Evolutionary conservation across 139 green algal species (phyloP).

Genomic region (Haematococcus lacustris): DNA sequence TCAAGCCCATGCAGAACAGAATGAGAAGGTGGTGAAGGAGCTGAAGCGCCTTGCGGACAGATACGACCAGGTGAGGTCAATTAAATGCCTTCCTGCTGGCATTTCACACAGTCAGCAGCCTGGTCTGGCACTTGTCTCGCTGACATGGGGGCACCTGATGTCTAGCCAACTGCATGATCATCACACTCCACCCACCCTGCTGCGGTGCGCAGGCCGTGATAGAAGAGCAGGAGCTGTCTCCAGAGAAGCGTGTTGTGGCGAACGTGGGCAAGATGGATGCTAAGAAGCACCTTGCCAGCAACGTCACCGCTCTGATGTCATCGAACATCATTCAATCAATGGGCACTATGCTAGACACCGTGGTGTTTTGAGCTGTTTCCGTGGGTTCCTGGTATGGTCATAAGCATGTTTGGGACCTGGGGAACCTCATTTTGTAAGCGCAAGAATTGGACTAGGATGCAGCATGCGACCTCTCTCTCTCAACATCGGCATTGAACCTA

Average conservation of each 20-base stretch:
- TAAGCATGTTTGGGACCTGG: too few relatives aligned
- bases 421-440: too few relatives aligned
- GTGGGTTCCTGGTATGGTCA: too few relatives aligned
- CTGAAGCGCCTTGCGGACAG: constrained; percentile 73
- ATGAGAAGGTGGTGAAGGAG: constrained; percentile 76
- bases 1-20: constrained; percentile 36
- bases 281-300: constrained; percentile 86
- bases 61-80: constrained; percentile 60
- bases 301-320: constrained; percentile 74
- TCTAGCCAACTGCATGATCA: too few relatives aligned
- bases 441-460: too few relatives aligned
- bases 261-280: constrained; percentile 91
- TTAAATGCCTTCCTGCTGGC: too few relatives aligned
- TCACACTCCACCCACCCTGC: too few relatives aligned
- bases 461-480: too few relatives aligned
- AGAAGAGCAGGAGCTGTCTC: constrained; percentile 81
- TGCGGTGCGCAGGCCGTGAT: constrained; percentile 56
- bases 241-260: constrained; percentile 80
- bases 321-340: constrained; percentile 90
- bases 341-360: constrained; percentile 91
- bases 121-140: too few relatives aligned
- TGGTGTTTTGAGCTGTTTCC: constrained; percentile 83
- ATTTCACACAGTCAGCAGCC: too few relatives aligned
- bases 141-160: too few relatives aligned
- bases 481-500: too few relatives aligned